Evolutionary conservation across 495 filamentous ascomycete species (phyloP), one percentile per base, ranked within the genome.

Genomic region (Tuber melanosporum): DNA sequence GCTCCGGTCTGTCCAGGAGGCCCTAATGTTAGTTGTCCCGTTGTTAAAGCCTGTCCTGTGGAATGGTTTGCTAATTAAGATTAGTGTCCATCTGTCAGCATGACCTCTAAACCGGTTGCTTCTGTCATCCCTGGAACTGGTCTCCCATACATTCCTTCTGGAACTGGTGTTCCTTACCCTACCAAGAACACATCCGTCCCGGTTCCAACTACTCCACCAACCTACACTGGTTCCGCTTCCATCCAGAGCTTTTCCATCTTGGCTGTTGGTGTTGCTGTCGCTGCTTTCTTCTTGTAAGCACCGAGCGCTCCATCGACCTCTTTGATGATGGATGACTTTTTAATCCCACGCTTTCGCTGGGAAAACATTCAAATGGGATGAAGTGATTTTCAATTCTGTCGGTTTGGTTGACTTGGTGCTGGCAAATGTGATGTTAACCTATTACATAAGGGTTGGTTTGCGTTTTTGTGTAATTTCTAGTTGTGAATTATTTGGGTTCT

Each of bases 141-240:
- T 72, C n/a, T 79, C 76, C 36, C 74, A 57, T 76, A 39, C 69
- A 45, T 45, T 12, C 82, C 85, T 36, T 74, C 79, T 74, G 81
- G 74, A 39, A 84, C 84, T 70, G 79, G 79, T 26, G 70, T 79
- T 74, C 83, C 82, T 49, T 71, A 78, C 8, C 17, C 73, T 14
- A 41, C 77, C 73, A 83, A 82, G 79, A 88, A 94, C 87, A 91
- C 97, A 78, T 98, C 98, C 88, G 91, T 92, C 85, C 90, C 82
- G 62, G 93, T 97, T 73, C 97, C 97, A 85, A 87, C 93, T 84
- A 90, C 88, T 73, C 86, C 89, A 57, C 72, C 78, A 46, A 39
- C 72, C 19, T 82, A 71, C 73, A 70, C 80, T 43, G 78, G 80
- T 71, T 79, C 76, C 71, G 82, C 75, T 5, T 72, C 79, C 44